Base-by-base conservation (phyloP, 2,329 filamentous ascomycete genomes). In the Chalara sp. region DNA sequence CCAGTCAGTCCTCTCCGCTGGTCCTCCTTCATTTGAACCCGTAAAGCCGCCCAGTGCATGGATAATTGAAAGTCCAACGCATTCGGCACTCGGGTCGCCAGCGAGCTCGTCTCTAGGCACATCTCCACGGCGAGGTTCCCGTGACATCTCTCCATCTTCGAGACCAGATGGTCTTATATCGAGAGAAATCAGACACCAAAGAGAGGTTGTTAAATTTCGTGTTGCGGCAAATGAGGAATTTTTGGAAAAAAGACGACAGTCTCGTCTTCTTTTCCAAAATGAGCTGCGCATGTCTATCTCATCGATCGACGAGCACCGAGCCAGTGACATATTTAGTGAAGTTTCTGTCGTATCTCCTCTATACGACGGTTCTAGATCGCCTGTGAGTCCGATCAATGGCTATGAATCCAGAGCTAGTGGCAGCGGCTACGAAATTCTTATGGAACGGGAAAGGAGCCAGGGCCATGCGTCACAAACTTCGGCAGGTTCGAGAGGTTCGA, bases 141-240 rank as follows among this genome's bases (percentile, higher is more conserved):
- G 54, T 7, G 57, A 60, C 33, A 37, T 56, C 29, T 59, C 59
- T 30, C 59, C 59, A 30, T 44, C 48, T 42, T 49, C 50, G 30
- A 44, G 44, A 39, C 45, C 50, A 10, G 41, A 49, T 35, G 48
- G 52, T 5, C 32, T 37, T 7, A 43, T 39, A 8, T 46, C 45
- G 40, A 50, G 37, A 30, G 44, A 61, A 8, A 64, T 65, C n/a
- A 37, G 35, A n/a, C 35, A 37, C 32, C 52, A 58, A 8, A 58
- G 54, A 44, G 60, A 64, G 42, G 41, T 58, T 5, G 58, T 64
- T 4, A 49, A 52, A 41, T 53, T 41, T 32, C 54, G 58, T 28
- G 41, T 64, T 4, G 53, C 42, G 28, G 56, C 56, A 12, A 64
- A 65, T 52, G 61, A 64, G 11, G 57, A 63, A 33, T 63, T 60